Evolutionary conservation across 148 eudicot genomes (phyloP).

Genomic region (Agrostemma githago): DNA sequence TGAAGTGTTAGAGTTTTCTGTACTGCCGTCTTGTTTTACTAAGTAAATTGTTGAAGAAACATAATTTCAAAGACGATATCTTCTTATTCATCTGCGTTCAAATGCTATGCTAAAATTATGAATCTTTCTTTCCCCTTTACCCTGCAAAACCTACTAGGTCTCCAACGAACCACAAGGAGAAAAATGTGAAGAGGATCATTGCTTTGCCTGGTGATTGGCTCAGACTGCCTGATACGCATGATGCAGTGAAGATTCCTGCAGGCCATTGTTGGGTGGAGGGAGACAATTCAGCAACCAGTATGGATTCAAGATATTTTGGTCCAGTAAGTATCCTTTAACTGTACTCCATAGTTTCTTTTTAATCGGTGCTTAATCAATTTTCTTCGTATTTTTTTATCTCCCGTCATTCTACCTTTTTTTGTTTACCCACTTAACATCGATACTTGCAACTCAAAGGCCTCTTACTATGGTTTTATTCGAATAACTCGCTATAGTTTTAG

Average conservation of each 20-base stretch:
- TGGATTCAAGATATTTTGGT: slow-evolving; percentile 78
- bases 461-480: too few species aligned
- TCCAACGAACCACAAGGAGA: slow-evolving; percentile 72
- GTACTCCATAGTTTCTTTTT: not conserved
- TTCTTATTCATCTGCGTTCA: not conserved
- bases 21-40: not conserved
- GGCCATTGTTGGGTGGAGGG: slow-evolving; percentile 99
- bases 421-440: slow-evolving; percentile 2
- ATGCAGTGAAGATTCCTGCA: slow-evolving; percentile 58
- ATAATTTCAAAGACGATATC: not conserved
- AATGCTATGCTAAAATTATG: slow-evolving; percentile 7
- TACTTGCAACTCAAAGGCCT: too few species aligned
- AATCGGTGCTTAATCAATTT: not conserved
- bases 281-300: slow-evolving; percentile 68
- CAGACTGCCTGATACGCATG: slow-evolving; percentile 37
- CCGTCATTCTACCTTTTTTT: not conserved
- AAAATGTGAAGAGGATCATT: slow-evolving; percentile 67
- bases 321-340: slow-evolving; percentile 49
- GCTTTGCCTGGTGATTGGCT: slow-evolving; percentile 94
- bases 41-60: not conserved
- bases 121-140: slow-evolving; percentile 7
- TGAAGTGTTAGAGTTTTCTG: not conserved
- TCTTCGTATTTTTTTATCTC: not conserved
- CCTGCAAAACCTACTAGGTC: slow-evolving; percentile 42
- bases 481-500: too few species aligned